Percentiles rank a stretch among this genome's conserved stretches.
Conservation (phyloP, 805 yeast genomes). For the Pichia insulana region DNA sequence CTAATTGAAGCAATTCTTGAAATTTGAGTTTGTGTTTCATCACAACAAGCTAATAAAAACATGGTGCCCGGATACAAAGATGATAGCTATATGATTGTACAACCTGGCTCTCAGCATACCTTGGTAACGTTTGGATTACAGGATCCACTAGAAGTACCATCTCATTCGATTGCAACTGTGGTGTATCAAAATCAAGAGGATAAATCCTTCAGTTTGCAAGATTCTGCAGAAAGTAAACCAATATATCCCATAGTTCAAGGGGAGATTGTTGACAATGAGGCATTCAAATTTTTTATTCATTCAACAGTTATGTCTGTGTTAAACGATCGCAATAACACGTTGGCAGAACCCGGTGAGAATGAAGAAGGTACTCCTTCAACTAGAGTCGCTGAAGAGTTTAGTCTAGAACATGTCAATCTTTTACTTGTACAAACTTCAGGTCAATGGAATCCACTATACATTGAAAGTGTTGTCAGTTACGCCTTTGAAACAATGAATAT, state of each 20-base stretch:
- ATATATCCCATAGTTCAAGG: constrained; percentile 62
- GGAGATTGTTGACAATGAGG: constrained; percentile 55
- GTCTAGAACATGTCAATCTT: constrained; percentile 47
- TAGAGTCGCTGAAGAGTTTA: background rate
- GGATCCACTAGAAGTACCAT: constrained; percentile 65
- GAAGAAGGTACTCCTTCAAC: constrained; percentile 8
- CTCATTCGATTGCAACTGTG: constrained; percentile 64
- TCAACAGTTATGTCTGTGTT: constrained; percentile 42
- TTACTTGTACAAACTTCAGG: constrained; percentile 52
- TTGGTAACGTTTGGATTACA: constrained; percentile 77
- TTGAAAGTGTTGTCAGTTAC: constrained; percentile 66
- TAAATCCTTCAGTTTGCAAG: background rate
- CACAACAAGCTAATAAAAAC: no score
- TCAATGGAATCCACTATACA: constrained; percentile 58
- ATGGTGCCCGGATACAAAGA: constrained; percentile 30
- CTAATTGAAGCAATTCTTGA: no score
- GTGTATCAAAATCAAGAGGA: constrained; percentile 31
- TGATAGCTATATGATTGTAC: constrained; percentile 41
- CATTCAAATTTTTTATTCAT: constrained; percentile 55
- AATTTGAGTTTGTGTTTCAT: no score
- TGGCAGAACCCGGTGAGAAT: constrained; percentile 17
- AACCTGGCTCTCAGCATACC: constrained; percentile 73
- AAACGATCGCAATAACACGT: constrained; percentile 14
- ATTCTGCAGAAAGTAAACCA: background rate
- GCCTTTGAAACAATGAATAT: constrained; percentile 66